A percentile compares a stretch with the other conserved stretches of the same genome.
Evolutionary conservation across 83 land plant species (phyloP).

Genomic region (Larix sibirica): DNA sequence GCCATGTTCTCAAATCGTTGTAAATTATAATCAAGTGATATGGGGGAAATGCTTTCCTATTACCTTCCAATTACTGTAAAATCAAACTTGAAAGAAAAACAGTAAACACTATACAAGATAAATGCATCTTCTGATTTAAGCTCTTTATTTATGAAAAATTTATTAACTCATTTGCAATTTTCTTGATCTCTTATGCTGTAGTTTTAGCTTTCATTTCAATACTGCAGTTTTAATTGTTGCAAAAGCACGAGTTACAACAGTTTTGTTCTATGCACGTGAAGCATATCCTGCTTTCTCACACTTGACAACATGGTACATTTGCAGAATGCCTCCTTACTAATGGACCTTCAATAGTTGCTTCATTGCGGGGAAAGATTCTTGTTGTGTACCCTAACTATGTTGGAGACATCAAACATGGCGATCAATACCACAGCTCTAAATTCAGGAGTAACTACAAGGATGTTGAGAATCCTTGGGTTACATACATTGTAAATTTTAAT

Average conservation of each 20-base stretch:
- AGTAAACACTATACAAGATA: not conserved
- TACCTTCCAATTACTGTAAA: not conserved
- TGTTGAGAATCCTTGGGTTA: not conserved
- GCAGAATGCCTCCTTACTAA: conserved; percentile 15
- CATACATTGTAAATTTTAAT: conserved; percentile 8
- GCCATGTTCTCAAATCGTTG: not conserved
- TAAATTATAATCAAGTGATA: not conserved
- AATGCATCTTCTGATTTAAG: not conserved
- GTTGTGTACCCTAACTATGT: conserved; percentile 2
- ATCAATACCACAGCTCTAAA: too few relatives aligned
- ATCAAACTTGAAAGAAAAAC: not conserved
- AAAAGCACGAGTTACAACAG: not conserved
- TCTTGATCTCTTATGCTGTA: not conserved
- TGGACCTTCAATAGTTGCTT: conserved; percentile 9
- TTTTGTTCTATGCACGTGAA: not conserved
- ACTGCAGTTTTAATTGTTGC: not conserved
- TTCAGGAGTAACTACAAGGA: not conserved
- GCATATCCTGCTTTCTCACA: not conserved
- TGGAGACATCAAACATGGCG: not conserved
- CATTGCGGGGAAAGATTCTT: not conserved
- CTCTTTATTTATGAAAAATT: not conserved
- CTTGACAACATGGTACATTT: not conserved
- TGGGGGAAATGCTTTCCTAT: not conserved
- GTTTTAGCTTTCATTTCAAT: not conserved
- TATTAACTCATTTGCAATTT: not conserved